Percentiles rank a stretch among this genome's conserved stretches.
Evolutionary conservation across 23 red algal genomes (phyloP).

Genomic region (Gracilaria gracilis): DNA sequence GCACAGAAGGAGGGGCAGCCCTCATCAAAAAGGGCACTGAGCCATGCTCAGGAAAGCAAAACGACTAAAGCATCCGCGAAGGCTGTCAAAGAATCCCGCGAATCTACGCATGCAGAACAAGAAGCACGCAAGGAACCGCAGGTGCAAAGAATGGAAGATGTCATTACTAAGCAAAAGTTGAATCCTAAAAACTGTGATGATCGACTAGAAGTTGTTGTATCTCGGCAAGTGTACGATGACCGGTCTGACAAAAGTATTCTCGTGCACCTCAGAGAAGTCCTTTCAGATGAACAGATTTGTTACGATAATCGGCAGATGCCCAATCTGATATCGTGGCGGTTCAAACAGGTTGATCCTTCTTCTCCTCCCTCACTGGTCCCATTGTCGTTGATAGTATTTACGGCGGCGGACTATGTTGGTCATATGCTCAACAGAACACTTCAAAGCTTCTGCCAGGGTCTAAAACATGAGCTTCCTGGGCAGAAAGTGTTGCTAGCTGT

Average conservation of each 20-base stretch:
- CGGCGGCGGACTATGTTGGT: conserved; percentile 11
- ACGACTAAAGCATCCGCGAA: background rate
- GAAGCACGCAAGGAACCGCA: background rate
- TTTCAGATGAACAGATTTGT: background rate
- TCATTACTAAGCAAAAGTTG: background rate
- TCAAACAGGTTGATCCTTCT: background rate
- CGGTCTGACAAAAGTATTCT: background rate
- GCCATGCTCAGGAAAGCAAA: background rate
- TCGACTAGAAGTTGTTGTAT: conserved; percentile 7
- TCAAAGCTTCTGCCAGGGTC: background rate
- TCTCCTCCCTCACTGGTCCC: background rate
- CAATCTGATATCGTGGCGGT: conserved; percentile 36
- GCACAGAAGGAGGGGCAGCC: background rate
- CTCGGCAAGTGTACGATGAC: conserved; percentile 17
- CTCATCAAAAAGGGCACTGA: background rate
- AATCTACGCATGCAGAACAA: background rate
- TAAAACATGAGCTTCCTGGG: background rate
- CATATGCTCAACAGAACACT: conserved; percentile 14
- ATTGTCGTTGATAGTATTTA: conserved; percentile 3
- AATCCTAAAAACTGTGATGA: background rate
- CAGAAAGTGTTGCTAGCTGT: conserved; percentile 29
- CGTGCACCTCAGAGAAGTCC: background rate
- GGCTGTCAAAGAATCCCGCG: background rate
- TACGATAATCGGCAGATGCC: background rate
- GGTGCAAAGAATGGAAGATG: background rate